Base-by-base conservation (phyloP, 1,284 basidiomycete genomes). In the Ustilago loliicola region DNA sequence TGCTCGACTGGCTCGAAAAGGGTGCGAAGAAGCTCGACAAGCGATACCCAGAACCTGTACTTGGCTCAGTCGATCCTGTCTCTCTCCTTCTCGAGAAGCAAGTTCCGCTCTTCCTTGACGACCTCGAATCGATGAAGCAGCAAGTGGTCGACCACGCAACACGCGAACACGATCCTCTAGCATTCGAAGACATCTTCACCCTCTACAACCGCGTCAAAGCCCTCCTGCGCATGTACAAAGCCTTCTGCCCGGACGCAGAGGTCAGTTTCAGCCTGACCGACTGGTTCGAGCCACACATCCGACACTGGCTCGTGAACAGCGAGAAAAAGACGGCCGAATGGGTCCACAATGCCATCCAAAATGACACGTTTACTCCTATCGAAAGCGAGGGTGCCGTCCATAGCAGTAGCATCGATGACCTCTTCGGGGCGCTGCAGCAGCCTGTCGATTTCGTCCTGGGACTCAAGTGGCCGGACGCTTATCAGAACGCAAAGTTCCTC, bases 391-490 rank as follows among this genome's bases (percentile, higher is more conserved):
- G 91, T 48, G 87, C 90, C 2, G 93, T 94, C 79, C 94, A 97
- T 83, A 96, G 94, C 83, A 96, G 95, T 42, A 98, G 96, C 0
- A 96, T 99, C 66, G 92, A 96, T 47, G 97, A 99, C 87, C 89
- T 99, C 1, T 98, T 98, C 83, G 95, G 94, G 66, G 98, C 96
- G 1, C 89, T 98, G 68, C 91, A 93, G 66, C 96, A 94, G 83
- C 95, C 96, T 0, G 92, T 96, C 79, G 90, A 91, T 61, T 96
- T 97, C 87, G 88, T 99, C 55, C 90, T 94, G 83, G 93, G 93
- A 59, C 89, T 99, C 45, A 91, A 95, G 76, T 99, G 97, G 96
- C 92, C 93, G 8, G 93, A 98, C 84, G 90, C 91, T 54, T 93
- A 93, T 79, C 93, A 96, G 83, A 91, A 94, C 77, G 95, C 95